Percentiles rank a stretch among this genome's conserved stretches.
phyloP scores from a whole-genome alignment of 306 rosid genomes.

The Castanea crenata region DNA sequence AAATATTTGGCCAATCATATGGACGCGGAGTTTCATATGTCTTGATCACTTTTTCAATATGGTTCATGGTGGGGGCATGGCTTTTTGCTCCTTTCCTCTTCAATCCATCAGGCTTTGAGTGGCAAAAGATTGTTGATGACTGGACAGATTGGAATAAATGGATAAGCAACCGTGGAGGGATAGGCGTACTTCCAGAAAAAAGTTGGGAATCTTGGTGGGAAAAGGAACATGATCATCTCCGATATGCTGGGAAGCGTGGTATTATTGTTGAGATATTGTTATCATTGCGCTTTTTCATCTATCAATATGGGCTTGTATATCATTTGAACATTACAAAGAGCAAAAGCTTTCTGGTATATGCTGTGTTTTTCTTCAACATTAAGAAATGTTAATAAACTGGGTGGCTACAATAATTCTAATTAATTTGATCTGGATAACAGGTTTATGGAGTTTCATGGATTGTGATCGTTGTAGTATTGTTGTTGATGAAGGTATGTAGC shows the following conservation, averaged over 20 bases:
- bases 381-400: constrained; percentile 1
- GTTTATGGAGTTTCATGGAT: constrained; percentile 86
- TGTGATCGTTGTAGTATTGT: constrained; percentile 64
- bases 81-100: constrained; percentile 98
- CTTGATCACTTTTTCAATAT: constrained; percentile 73
- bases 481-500: constrained; percentile 69
- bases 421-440: constrained; percentile 41
- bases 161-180: constrained; percentile 89
- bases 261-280: constrained; percentile 63
- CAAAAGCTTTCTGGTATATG: constrained; percentile 65
- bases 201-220: constrained; percentile 99
- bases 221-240: constrained; percentile 81
- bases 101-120: constrained; percentile 97
- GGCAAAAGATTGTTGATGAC: constrained; percentile 97
- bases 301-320: constrained; percentile 92
- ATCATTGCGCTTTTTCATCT: constrained; percentile 85
- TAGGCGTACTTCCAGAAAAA: constrained; percentile 71
- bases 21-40: constrained; percentile 57
- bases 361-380: constrained; percentile 3
- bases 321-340: constrained; percentile 59
- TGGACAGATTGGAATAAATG: constrained; percentile 97
- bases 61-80: constrained; percentile 98
- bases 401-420: constrained; percentile 24
- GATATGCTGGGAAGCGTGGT: constrained; percentile 68
- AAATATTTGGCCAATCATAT: constrained; percentile 78